These are phyloP conservation scores for Penicillium macrosclerotiorum DNA, from an alignment of 495 filamentous ascomycete species.

Conservation along the genomic window DNA sequence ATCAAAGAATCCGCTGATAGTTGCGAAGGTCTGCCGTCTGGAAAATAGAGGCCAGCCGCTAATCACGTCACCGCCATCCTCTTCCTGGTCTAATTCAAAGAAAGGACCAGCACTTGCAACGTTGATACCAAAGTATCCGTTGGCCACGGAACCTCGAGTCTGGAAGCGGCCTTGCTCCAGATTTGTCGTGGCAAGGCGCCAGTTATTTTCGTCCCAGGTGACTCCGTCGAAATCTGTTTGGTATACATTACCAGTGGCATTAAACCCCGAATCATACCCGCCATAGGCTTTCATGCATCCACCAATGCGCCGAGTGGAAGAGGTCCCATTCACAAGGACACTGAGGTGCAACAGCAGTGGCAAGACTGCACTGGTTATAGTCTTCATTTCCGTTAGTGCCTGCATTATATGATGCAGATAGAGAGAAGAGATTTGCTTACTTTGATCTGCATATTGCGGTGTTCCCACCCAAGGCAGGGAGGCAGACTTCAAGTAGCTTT, in stretches of 20 bases:
- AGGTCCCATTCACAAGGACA: constrained; percentile 5
- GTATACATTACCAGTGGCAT: constrained; percentile 36
- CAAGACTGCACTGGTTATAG: constrained; percentile 10
- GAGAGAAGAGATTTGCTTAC: constrained; percentile 5
- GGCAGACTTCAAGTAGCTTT: not conserved
- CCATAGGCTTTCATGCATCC: constrained; percentile 9
- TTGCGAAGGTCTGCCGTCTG: constrained; percentile 66
- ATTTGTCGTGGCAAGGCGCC: constrained; percentile 55
- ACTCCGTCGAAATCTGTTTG: constrained; percentile 48
- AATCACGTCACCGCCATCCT: constrained; percentile 49
- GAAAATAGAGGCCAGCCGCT: constrained; percentile 76
- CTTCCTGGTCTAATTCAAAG: constrained; percentile 60
- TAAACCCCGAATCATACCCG: constrained; percentile 4
- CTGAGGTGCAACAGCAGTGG: constrained; percentile 16
- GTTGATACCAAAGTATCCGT: constrained; percentile 59
- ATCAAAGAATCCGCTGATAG: constrained; percentile 72
- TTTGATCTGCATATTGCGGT: constrained; percentile 22
- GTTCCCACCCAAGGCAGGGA: not conserved
- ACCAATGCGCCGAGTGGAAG: constrained; percentile 10
- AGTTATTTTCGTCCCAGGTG: constrained; percentile 64
- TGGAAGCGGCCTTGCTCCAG: constrained; percentile 62
- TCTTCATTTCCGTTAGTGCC: constrained; percentile 7
- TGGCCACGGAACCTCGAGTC: constrained; percentile 61
- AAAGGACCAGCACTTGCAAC: constrained; percentile 67
- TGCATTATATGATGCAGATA: not conserved